Evolutionary conservation across 345 rosid genomes (phyloP).

Genomic region (Arabidopsis arenosa): DNA sequence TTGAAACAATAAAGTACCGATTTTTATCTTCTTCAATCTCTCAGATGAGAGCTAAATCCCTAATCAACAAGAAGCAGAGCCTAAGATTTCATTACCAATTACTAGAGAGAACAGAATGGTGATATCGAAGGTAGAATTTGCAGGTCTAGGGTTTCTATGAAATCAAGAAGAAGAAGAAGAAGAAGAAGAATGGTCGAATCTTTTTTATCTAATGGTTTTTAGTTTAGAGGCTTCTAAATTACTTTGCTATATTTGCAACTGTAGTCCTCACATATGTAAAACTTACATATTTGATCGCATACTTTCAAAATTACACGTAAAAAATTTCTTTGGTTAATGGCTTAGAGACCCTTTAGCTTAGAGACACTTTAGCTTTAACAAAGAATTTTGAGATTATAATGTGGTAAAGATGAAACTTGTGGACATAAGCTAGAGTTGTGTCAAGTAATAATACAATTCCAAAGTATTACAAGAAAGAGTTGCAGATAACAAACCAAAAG

Average conservation of each 20-base stretch:
- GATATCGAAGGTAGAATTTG: slow-evolving; percentile 23
- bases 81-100: slow-evolving; percentile 36
- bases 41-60: slow-evolving; percentile 14
- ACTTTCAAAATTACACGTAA: not conserved
- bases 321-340: too few relatives aligned
- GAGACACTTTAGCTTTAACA: too few relatives aligned
- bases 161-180: slow-evolving; percentile 13
- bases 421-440: not conserved
- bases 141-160: slow-evolving; percentile 39
- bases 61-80: not conserved
- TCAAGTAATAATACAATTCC: too few relatives aligned
- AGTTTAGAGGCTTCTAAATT: not conserved
- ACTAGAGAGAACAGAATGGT: not conserved
- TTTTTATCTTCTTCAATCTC: not conserved
- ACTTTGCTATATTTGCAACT: not conserved
- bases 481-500: slow-evolving; percentile 15
- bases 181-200: not conserved
- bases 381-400: too few relatives aligned
- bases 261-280: not conserved
- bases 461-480: slow-evolving; percentile 30
- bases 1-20: slow-evolving; percentile 24
- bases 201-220: slow-evolving; percentile 10
- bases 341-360: too few relatives aligned
- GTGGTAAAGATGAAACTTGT: not conserved
- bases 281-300: not conserved